Evolutionary conservation across 371 early-diverging fungal genomes (phyloP), one percentile per base, ranked within the genome.

Genomic region (Actinomortierella ambigua): DNA sequence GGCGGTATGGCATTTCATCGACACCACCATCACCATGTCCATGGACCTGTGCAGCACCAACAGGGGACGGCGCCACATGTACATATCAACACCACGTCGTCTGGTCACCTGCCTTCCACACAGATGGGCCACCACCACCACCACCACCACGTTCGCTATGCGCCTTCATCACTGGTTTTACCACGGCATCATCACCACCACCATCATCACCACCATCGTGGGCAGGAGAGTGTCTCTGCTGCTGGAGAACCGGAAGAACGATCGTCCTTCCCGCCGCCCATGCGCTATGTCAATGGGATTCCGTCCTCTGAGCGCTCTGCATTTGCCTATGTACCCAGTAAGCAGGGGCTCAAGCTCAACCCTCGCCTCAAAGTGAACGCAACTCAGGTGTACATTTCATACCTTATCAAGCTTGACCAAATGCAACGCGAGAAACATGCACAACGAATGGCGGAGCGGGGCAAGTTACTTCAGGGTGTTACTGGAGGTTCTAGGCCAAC

Each of bases 341-440:
- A 67, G 0, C 53, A 63, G 5, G 75, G 75, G 7, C 68, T 73
- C 34, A 65, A 61, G 24, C 68, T 73, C 43, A 67, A 67, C 28
- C 75, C 75, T 2, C 59, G 53, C 20, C 29, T 73, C 42, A 73
- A 73, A 42, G 75, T 73, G 42, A 73, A 73, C 27, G 75, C 75
- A 15, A 73, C 75, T 0, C 75, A 73, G 18, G 67, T 73, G 27
- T 73, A 73, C 49, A 73, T 73, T 42, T 67, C 75, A 4, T 73
- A 73, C 42, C 63, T 73, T 23, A 73, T 73, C 29, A 67, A 67
- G 51, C 68, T 73, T 2, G 75, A 73, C 51, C 67, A 73, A 56
- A 73, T 73, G 75, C 68, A 34, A 11, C 34, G 34, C 11, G 34
- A 34, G 11, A 34, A 34, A 11, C 34, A 34, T 11, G 34, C 34